phyloP scores from a whole-genome alignment of 2,329 filamentous ascomycete species.

The Colletotrichum spaethianum region DNA sequence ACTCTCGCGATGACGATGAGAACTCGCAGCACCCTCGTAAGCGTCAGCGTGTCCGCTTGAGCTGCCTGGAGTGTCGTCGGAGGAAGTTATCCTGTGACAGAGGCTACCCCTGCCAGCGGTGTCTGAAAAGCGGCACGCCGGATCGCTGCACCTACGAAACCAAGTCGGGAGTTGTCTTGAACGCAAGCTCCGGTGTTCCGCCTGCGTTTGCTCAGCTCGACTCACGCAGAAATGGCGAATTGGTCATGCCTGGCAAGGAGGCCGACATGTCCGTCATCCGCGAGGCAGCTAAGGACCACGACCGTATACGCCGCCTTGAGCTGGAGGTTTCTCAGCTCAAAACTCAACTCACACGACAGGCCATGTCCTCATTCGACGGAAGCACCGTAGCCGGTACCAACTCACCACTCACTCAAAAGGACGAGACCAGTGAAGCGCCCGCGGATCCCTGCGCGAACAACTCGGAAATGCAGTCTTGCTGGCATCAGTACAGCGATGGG shows the following conservation, averaged over 20 bases:
- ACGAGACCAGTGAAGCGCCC: constrained; percentile 54
- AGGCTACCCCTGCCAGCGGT: constrained; percentile 73
- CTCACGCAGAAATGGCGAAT: constrained; percentile 50
- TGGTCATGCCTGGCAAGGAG: constrained; percentile 55
- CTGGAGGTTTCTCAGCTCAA: constrained; percentile 72
- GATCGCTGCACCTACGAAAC: constrained; percentile 73
- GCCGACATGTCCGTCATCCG: constrained; percentile 51
- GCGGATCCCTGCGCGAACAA: constrained; percentile 48
- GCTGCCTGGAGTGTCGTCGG: constrained; percentile 72
- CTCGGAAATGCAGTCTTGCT: constrained; percentile 35
- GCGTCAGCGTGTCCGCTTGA: constrained; percentile 71
- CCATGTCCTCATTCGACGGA: constrained; percentile 61
- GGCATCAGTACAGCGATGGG: constrained; percentile 54
- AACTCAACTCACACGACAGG: constrained; percentile 62
- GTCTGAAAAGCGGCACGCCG: constrained; percentile 73
- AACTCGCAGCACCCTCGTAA: constrained; percentile 62
- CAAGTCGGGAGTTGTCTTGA: constrained; percentile 65
- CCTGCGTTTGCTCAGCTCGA: constrained; percentile 60
- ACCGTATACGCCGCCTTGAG: constrained; percentile 72
- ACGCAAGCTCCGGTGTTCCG: constrained; percentile 61
- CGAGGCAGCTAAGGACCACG: constrained; percentile 64
- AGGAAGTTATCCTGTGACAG: constrained; percentile 74
- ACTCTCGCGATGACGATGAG: constrained; percentile 45
- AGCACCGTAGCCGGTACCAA: constrained; percentile 63
- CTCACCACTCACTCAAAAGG: constrained; percentile 63